phyloP scores from a whole-genome alignment of 2,329 filamentous ascomycete genomes.

The Tricladium varicosporioides region DNA sequence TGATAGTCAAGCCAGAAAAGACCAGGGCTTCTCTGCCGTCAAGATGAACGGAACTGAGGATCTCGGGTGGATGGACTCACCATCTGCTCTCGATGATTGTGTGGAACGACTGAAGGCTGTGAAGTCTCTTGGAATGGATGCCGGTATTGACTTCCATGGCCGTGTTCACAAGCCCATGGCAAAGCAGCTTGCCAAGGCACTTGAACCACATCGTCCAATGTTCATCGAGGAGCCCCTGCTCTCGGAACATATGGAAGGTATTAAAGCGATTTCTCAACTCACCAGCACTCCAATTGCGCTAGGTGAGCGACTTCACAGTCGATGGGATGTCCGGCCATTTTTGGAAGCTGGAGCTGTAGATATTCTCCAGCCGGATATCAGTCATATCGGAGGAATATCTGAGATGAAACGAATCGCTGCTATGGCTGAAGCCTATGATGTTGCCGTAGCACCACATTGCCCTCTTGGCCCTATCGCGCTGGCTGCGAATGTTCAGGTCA shows the following conservation, averaged over 20 bases:
- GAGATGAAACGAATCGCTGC: constrained; percentile 67
- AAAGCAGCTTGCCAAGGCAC: constrained; percentile 65
- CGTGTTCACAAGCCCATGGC: constrained; percentile 79
- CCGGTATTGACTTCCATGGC: constrained; percentile 75
- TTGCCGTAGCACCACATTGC: constrained; percentile 71
- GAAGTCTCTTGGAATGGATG: constrained; percentile 68
- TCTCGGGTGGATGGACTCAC: constrained; percentile 73
- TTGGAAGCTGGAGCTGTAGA: constrained; percentile 67
- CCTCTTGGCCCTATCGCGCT: constrained; percentile 71
- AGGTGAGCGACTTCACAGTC: constrained; percentile 67
- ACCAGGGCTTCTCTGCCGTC: constrained; percentile 63
- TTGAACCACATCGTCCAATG: constrained; percentile 68
- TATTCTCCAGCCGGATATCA: constrained; percentile 71
- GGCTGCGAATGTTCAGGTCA: constrained; percentile 69
- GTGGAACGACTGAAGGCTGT: constrained; percentile 68
- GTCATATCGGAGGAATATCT: constrained; percentile 70
- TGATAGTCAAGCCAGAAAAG: constrained; percentile 50
- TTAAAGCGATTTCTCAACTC: constrained; percentile 56
- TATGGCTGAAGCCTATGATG: constrained; percentile 73
- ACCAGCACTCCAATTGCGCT: constrained; percentile 67
- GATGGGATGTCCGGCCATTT: constrained; percentile 74
- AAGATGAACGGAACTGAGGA: constrained; percentile 84
- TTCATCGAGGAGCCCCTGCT: constrained; percentile 76
- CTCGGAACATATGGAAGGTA: constrained; percentile 58
- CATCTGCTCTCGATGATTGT: constrained; percentile 57